Evolutionary conservation across 2,329 filamentous ascomycete species (phyloP).

Genomic region (Cadophora gregata): DNA sequence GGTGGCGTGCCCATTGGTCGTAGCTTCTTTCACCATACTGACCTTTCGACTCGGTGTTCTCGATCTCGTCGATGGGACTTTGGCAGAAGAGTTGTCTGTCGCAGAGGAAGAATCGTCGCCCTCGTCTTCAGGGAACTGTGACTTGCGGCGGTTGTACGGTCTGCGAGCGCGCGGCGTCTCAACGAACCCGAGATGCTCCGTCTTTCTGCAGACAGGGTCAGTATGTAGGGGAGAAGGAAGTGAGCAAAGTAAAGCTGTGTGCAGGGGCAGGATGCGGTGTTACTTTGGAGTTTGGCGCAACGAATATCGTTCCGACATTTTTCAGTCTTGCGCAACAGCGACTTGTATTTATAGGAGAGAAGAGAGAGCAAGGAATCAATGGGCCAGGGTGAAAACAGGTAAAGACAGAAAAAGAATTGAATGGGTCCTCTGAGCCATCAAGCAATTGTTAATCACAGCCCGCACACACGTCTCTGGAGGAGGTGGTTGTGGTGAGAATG

Average conservation of each 20-base stretch:
- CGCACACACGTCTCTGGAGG: not conserved
- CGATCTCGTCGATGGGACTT: slow-evolving; percentile 29
- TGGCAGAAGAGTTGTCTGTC: slow-evolving; percentile 38
- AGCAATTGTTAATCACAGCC: slow-evolving; percentile 1
- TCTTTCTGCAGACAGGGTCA: slow-evolving; percentile 50
- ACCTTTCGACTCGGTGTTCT: slow-evolving; percentile 32
- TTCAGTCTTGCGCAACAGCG: slow-evolving; percentile 10
- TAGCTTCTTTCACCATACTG: slow-evolving; percentile 36
- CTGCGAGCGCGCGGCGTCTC: slow-evolving; percentile 55
- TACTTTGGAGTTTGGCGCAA: slow-evolving; percentile 45
- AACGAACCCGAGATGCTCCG: slow-evolving; percentile 56
- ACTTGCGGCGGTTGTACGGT: slow-evolving; percentile 49
- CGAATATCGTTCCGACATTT: slow-evolving; percentile 45
- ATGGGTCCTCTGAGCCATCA: slow-evolving; percentile 7
- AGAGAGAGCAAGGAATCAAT: slow-evolving; percentile 2
- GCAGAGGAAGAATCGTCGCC: slow-evolving; percentile 45
- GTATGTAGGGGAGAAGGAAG: slow-evolving; percentile 15
- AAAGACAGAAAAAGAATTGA: slow-evolving; percentile 7
- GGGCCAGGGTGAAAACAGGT: slow-evolving; percentile 11
- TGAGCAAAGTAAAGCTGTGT: slow-evolving; percentile 13
- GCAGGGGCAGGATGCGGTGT: slow-evolving; percentile 12
- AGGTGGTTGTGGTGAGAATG: slow-evolving; percentile 1
- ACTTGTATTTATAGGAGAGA: slow-evolving; percentile 13
- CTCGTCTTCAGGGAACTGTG: slow-evolving; percentile 42
- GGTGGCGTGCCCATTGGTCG: slow-evolving; percentile 30